These are phyloP conservation scores for Eucalyptus sp. DNA, from an alignment of 345 rosid species.

Conservation along the genomic window DNA sequence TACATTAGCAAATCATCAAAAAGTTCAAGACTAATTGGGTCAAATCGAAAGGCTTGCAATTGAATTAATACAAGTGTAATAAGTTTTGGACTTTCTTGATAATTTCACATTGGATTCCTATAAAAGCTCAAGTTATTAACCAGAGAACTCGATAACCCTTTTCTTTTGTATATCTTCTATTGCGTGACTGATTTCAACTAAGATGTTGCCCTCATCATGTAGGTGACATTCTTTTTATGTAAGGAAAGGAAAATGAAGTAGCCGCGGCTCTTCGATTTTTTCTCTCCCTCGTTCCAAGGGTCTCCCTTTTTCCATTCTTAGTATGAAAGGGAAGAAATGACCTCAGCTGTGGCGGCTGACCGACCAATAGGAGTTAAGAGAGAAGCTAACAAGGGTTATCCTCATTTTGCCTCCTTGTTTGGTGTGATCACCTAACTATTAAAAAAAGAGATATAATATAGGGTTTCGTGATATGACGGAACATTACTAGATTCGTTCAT, in stretches of 20 bases:
- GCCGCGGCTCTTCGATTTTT: neutral
- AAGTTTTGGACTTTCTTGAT: too few species aligned
- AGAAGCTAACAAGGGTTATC: neutral
- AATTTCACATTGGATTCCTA: neutral
- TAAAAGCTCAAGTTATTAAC: neutral
- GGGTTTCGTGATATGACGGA: neutral
- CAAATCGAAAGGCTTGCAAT: too few species aligned
- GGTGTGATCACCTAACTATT: neutral
- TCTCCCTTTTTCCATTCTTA: neutral
- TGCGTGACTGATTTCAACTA: neutral
- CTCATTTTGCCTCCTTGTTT: neutral
- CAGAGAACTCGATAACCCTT: neutral
- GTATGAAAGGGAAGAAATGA: neutral
- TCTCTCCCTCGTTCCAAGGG: neutral
- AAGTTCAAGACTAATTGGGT: fast-evolving
- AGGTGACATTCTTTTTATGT: neutral
- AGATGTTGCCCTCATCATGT: neutral
- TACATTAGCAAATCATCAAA: fast-evolving
- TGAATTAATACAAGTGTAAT: too few species aligned
- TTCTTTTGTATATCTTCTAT: neutral
- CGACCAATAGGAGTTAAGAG: neutral
- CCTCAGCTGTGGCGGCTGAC: neutral
- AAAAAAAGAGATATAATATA: neutral
- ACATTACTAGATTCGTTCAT: neutral
- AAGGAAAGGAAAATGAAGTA: neutral